These are phyloP conservation scores for Paspalum notatum DNA, from an alignment of 176 grass and related monocot species.

Conservation along the genomic window DNA sequence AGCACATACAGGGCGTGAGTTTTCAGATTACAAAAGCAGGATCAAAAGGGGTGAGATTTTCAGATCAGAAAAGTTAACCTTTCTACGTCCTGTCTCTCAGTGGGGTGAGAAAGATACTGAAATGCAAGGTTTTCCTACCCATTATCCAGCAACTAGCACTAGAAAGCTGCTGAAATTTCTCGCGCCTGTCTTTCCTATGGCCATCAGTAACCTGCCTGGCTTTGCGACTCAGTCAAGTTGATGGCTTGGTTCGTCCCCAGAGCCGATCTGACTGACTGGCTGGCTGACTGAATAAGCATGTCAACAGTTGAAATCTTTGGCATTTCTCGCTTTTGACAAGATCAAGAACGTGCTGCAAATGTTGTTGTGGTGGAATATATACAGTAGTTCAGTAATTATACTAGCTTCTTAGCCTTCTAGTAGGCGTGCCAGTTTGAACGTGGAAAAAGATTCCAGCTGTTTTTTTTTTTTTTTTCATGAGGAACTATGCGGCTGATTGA, in stretches of 20 bases:
- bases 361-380: conserved; percentile 24
- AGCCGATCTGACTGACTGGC: conserved; percentile 3
- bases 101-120: conserved; percentile 43
- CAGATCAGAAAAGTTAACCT: conserved; percentile 39
- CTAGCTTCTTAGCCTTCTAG: conserved; percentile 18
- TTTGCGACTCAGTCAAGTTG: conserved; percentile 51
- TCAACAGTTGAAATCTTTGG: conserved; percentile 48
- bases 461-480: conserved; percentile 27
- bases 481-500: neutral
- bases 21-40: conserved; percentile 47
- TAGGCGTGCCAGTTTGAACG: conserved; percentile 49
- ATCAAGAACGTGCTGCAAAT: conserved; percentile 41
- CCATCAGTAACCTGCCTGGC: conserved; percentile 21
- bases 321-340: conserved; percentile 52
- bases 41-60: conserved; percentile 29
- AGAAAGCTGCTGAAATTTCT: conserved; percentile 33
- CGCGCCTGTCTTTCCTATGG: conserved; percentile 20
- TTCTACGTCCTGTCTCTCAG: conserved; percentile 48
- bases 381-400: neutral
- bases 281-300: conserved; percentile 1
- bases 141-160: conserved; percentile 50
- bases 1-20: conserved; percentile 33
- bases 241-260: conserved; percentile 31
- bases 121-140: conserved; percentile 50
- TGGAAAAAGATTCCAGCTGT: conserved; percentile 29